phyloP scores from a whole-genome alignment of 192 early-diverging fungal species.

The Funneliformis mosseae region DNA sequence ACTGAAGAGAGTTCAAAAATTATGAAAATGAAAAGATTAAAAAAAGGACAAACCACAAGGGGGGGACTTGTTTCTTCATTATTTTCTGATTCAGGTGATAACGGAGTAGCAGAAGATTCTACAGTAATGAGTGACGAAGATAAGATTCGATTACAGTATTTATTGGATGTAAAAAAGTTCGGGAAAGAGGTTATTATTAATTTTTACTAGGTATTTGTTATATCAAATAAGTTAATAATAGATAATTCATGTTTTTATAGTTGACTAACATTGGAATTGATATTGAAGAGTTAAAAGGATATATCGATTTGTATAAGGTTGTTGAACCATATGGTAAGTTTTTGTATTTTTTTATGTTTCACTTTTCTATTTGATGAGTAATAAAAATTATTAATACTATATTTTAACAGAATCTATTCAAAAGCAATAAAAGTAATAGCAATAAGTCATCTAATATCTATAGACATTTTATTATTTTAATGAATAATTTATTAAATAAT shows the following conservation, averaged over 20 bases:
- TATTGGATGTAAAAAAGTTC: constrained; percentile 54
- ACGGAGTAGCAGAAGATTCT: constrained; percentile 11
- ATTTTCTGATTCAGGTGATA: background rate
- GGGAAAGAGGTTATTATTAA: constrained; percentile 52
- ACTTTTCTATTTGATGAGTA: too few species aligned
- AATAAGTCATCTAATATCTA: too few species aligned
- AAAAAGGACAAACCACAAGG: constrained; percentile 32
- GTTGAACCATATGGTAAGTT: constrained; percentile 33
- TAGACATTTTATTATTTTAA: too few species aligned
- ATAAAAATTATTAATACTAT: too few species aligned
- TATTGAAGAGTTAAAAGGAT: background rate
- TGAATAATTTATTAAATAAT: too few species aligned
- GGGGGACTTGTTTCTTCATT: background rate
- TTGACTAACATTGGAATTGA: constrained; percentile 23
- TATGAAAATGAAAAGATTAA: constrained; percentile 46
- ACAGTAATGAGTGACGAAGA: constrained; percentile 54
- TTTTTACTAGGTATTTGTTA: background rate
- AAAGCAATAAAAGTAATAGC: too few species aligned
- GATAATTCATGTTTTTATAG: background rate
- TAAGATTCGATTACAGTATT: constrained; percentile 57
- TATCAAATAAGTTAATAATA: background rate
- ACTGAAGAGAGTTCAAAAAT: constrained; percentile 42
- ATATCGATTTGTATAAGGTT: constrained; percentile 23
- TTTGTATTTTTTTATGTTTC: background rate
- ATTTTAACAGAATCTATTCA: too few species aligned